These are phyloP conservation scores for Pseudogymnoascus pannorum DNA, from an alignment of 2,329 filamentous ascomycete genomes.

Conservation along the genomic window DNA sequence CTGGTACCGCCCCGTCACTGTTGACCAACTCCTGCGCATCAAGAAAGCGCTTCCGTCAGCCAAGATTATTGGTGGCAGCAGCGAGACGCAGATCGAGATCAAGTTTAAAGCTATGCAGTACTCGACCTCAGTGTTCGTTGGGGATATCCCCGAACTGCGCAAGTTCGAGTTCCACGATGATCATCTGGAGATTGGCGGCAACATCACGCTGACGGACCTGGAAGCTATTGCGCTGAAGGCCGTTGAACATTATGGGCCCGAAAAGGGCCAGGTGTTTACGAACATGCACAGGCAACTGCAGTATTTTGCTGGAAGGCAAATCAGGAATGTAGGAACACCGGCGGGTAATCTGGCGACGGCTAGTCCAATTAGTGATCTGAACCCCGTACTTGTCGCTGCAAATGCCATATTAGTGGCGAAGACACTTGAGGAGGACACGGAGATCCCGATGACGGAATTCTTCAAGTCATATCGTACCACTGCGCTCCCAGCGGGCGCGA, in stretches of 20 bases:
- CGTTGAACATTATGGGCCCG: slow-evolving; percentile 65
- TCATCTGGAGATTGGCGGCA: slow-evolving; percentile 85
- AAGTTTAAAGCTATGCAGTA: slow-evolving; percentile 97
- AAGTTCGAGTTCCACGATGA: slow-evolving; percentile 75
- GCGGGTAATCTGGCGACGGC: slow-evolving; percentile 92
- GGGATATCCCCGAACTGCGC: slow-evolving; percentile 83
- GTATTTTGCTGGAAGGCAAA: slow-evolving; percentile 92
- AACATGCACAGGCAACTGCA: slow-evolving; percentile 89
- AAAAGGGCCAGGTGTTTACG: slow-evolving; percentile 64
- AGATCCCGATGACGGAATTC: slow-evolving; percentile 88
- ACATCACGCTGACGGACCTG: slow-evolving; percentile 84
- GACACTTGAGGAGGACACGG: slow-evolving; percentile 62
- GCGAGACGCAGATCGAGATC: slow-evolving; percentile 95
- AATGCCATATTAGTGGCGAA: slow-evolving; percentile 77
- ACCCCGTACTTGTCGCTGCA: slow-evolving; percentile 85
- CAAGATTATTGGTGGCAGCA: slow-evolving; percentile 92
- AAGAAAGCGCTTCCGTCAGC: slow-evolving; percentile 77
- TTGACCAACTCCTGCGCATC: slow-evolving; percentile 85
- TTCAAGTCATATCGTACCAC: slow-evolving; percentile 89
- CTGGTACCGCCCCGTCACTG: slow-evolving; percentile 84
- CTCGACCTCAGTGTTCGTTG: slow-evolving; percentile 81
- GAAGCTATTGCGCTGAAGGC: slow-evolving; percentile 78
- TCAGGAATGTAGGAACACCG: slow-evolving; percentile 94
- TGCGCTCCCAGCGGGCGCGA: slow-evolving; percentile 69
- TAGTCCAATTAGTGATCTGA: slow-evolving; percentile 92